phyloP scores from a whole-genome alignment of 768 basidiomycete genomes.

The Tricholoma saponaceum region DNA sequence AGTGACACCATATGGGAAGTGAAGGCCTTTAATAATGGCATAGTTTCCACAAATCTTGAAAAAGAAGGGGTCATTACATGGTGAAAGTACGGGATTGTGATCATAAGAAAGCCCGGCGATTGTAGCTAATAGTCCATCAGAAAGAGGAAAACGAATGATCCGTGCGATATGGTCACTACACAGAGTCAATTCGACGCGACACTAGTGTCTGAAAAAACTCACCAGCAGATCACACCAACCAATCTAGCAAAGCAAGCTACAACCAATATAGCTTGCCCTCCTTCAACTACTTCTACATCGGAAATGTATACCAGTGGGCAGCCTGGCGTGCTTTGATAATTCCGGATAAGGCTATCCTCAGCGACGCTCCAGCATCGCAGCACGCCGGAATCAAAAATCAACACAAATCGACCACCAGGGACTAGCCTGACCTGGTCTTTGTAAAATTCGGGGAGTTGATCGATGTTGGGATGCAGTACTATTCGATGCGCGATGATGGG shows the following conservation, averaged over 20 bases:
- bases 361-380: slow-evolving; percentile 1
- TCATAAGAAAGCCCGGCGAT: not conserved
- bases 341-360: not conserved
- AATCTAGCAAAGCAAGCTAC: not conserved
- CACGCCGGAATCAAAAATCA: not conserved
- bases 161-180: not conserved
- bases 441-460: not conserved
- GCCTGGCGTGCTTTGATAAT: not conserved
- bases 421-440: not conserved
- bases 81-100: not conserved
- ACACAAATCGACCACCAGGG: slow-evolving; percentile 1
- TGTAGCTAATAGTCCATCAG: not conserved
- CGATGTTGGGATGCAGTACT: not conserved
- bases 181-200: not conserved
- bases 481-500: not conserved
- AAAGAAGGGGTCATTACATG: not conserved
- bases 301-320: not conserved
- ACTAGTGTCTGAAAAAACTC: not conserved
- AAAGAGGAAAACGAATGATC: not conserved
- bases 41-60: no score
- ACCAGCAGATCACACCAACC: not conserved
- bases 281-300: not conserved
- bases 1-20: not conserved
- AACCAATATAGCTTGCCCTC: not conserved
- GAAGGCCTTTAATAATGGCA: not conserved